Base-by-base conservation (phyloP, 2,329 filamentous ascomycete species). In the Hymenoscyphus linearis region DNA sequence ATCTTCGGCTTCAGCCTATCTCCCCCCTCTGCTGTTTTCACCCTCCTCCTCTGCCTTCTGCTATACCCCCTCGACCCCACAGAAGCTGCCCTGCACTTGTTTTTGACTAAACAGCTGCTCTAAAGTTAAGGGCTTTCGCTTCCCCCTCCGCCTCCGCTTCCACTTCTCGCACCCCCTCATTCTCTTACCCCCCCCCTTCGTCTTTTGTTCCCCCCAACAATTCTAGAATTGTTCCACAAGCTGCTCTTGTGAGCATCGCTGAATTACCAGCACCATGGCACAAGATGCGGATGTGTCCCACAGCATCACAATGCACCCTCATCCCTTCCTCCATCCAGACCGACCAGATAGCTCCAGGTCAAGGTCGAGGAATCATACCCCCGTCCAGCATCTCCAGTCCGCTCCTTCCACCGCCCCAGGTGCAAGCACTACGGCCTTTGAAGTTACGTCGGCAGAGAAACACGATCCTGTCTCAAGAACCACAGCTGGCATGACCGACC, bases 341-440 rank as follows among this genome's bases (percentile, higher is more conserved):
- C 65, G 65, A 26, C 63, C 65, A 52, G 68, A 70, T 58, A 47
- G 40, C 4, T 58, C 62, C 26, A 60, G 65, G 55, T 64, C 66
- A n/a, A n/a, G 37, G 18, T 6, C 22, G 18, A 60, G 64, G 22
- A 66, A 61, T 55, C 69, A 67, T 53, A 69, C 70, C 18, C 68
- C 70, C 25, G 66, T 69, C 44, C 31, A 31, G 2, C 31, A 31
- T 5, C 31, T 31, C 31, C 65, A 63, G 59, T 55, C 65, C 6
- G 61, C 56, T 26, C 12, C 36, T 4, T 65, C 69, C 36, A 66
- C 65, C 52, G 74, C 74, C 50, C 74, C 74, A 44, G 76, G 67
- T 44, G 73, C 74, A 14, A 77, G 73, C 52, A 79, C 76, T 4
- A 79, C 76, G 5, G 77, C 76, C n/a, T 67, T 78, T 52, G 77